These are phyloP conservation scores for Discostella pseudostelligera DNA, from an alignment of 108 stramenopile species.

Conservation along the genomic window DNA sequence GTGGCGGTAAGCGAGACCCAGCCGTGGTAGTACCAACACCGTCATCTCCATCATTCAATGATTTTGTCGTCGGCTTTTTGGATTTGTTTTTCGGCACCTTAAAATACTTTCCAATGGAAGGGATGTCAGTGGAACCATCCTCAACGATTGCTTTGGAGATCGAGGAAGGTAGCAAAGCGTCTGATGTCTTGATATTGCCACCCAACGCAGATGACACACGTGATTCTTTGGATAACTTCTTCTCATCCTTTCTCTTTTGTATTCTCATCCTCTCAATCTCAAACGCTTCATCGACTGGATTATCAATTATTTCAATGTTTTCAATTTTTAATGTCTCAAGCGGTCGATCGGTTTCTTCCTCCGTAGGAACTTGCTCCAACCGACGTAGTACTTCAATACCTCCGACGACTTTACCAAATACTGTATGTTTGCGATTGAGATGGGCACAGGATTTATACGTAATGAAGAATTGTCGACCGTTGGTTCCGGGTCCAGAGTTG, in stretches of 20 bases:
- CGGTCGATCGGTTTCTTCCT: constrained; percentile 74
- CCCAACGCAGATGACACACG: constrained; percentile 22
- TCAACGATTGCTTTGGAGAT: neutral
- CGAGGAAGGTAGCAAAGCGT: too few relatives aligned
- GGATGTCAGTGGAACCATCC: neutral
- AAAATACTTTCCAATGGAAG: constrained; percentile 51
- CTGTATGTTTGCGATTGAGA: constrained; percentile 95
- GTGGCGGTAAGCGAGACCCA: constrained; percentile 42
- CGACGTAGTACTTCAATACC: constrained; percentile 70
- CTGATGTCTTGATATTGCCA: neutral
- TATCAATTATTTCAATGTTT: constrained; percentile 55
- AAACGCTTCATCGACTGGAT: constrained; percentile 74
- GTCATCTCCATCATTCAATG: neutral
- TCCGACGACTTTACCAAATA: constrained; percentile 92
- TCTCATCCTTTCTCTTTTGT: constrained; percentile 39
- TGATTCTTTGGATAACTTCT: constrained; percentile 12
- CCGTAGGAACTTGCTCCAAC: constrained; percentile 69
- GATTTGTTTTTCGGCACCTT: constrained; percentile 18
- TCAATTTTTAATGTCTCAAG: constrained; percentile 56
- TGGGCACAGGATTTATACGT: constrained; percentile 86
- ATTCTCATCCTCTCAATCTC: constrained; percentile 61
- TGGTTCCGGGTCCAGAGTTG: constrained; percentile 91
- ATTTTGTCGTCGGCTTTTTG: constrained; percentile 9
- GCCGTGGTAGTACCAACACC: constrained; percentile 11
- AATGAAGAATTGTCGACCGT: constrained; percentile 94